Conservation (phyloP, 805 yeast species). For the Candida succiphila region DNA sequence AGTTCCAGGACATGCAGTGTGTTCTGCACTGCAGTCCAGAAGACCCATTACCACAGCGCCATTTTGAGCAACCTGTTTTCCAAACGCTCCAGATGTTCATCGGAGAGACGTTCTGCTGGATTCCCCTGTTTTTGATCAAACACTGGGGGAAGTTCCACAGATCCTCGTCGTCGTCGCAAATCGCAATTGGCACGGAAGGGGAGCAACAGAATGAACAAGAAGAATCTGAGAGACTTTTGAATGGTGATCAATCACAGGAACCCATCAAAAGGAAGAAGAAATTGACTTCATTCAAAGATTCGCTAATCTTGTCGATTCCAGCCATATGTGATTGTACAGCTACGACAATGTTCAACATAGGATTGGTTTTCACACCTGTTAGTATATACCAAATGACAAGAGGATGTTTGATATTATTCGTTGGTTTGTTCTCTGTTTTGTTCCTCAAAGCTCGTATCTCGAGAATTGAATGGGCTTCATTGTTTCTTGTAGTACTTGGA, state of each 20-base stretch:
- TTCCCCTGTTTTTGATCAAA: constrained; percentile 15
- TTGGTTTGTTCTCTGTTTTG: constrained; percentile 57
- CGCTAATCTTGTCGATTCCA: constrained; percentile 42
- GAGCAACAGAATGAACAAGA: not conserved
- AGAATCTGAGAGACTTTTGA: too few species aligned
- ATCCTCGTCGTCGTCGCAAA: not conserved
- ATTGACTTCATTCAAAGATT: constrained; percentile 12
- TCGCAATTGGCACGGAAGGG: not conserved
- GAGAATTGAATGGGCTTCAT: constrained; percentile 57
- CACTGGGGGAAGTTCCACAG: not conserved
- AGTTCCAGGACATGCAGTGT: constrained; percentile 69
- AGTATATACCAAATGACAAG: constrained; percentile 82
- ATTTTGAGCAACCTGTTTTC: constrained; percentile 69
- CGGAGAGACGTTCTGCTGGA: constrained; percentile 47
- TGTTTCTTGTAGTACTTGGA: constrained; percentile 56
- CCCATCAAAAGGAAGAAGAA: constrained; percentile 2
- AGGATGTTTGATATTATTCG: constrained; percentile 68
- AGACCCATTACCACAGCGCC: too few species aligned
- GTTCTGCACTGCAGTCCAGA: constrained; percentile 51
- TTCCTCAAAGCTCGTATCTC: constrained; percentile 48
- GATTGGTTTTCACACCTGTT: constrained; percentile 65
- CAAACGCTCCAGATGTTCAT: constrained; percentile 77
- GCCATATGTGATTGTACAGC: constrained; percentile 63
- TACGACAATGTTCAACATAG: constrained; percentile 71
- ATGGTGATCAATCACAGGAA: not conserved